A percentile compares a stretch with the other conserved stretches of the same genome.
These are phyloP conservation scores for Kwoniella sp. DNA, from an alignment of 768 basidiomycete species.

Conservation along the genomic window DNA sequence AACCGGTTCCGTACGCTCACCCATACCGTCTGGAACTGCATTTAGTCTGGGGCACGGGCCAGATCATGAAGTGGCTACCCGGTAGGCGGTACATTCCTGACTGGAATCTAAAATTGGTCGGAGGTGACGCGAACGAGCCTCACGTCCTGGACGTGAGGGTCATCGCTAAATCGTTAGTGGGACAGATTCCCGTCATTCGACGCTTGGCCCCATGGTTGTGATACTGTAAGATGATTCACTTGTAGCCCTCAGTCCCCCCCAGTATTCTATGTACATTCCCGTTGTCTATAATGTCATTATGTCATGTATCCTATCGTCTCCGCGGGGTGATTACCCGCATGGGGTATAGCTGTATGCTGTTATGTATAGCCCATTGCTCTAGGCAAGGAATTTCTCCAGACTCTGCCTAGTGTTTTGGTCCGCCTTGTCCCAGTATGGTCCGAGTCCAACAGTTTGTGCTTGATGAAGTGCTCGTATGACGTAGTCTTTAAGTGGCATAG, in stretches of 20 bases:
- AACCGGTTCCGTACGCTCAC: conserved; percentile 6
- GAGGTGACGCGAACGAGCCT: not conserved
- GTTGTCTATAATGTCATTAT: no score
- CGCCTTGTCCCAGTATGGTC: conserved; percentile 45
- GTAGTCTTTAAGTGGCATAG: conserved; percentile 28
- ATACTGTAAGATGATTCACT: no score
- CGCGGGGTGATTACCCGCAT: not conserved
- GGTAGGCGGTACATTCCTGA: conserved; percentile 9
- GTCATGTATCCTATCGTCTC: no score
- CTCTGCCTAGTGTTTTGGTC: conserved; percentile 37
- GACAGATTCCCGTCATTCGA: conserved; percentile 5
- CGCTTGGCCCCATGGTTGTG: conserved; percentile 14
- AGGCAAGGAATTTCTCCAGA: conserved; percentile 29
- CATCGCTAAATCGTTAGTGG: not conserved
- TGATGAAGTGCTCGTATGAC: conserved; percentile 30
- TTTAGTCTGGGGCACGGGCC: conserved; percentile 1
- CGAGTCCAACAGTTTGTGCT: conserved; percentile 38
- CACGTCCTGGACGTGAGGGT: conserved; percentile 7
- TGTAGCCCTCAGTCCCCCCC: no score
- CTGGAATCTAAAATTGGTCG: conserved; percentile 13
- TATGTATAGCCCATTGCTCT: not conserved
- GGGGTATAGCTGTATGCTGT: not conserved
- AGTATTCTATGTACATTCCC: no score
- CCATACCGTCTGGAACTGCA: conserved; percentile 9
- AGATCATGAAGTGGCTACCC: conserved; percentile 2